A percentile compares a stretch with the other conserved stretches of the same genome.
Conservation (phyloP, 495 filamentous ascomycete genomes). For the Pseudomonodictys pantanalensis region DNA sequence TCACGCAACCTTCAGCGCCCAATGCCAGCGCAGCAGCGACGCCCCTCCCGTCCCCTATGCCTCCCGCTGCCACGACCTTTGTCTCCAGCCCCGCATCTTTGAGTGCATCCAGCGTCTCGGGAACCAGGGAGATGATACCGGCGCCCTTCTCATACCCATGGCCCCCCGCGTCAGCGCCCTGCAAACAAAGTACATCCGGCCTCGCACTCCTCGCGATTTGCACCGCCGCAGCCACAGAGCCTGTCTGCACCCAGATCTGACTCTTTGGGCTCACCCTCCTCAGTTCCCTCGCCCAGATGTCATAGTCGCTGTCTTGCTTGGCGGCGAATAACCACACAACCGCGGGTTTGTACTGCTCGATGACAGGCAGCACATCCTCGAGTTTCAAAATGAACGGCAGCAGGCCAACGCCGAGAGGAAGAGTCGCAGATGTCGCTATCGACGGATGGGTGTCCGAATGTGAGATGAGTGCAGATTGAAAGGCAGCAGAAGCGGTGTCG, state of each 20-base stretch:
- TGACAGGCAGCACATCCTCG: slow-evolving; percentile 42
- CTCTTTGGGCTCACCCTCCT: slow-evolving; percentile 47
- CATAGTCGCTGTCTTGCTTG: slow-evolving; percentile 47
- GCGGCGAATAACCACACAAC: slow-evolving; percentile 75
- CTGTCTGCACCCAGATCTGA: slow-evolving; percentile 66
- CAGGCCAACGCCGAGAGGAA: slow-evolving; percentile 65
- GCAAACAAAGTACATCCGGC: slow-evolving; percentile 68
- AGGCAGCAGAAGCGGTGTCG: slow-evolving; percentile 20
- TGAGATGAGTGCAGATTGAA: too few species aligned
- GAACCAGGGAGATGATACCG: slow-evolving; percentile 57
- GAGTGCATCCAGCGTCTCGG: slow-evolving; percentile 57
- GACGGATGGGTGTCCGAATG: not conserved
- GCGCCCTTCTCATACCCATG: slow-evolving; percentile 63
- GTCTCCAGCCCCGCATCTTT: slow-evolving; percentile 24
- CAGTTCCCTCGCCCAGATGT: slow-evolving; percentile 54
- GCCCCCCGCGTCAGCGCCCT: slow-evolving; percentile 72
- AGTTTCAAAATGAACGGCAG: slow-evolving; percentile 56
- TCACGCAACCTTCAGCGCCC: slow-evolving; percentile 63
- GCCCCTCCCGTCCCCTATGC: slow-evolving; percentile 66
- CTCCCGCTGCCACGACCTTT: slow-evolving; percentile 63
- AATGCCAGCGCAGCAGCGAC: slow-evolving; percentile 62
- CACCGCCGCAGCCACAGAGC: slow-evolving; percentile 56
- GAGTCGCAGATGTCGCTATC: slow-evolving; percentile 28
- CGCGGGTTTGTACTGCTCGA: slow-evolving; percentile 53
- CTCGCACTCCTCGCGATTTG: slow-evolving; percentile 39